Percentiles rank a stretch among this genome's conserved stretches.
Evolutionary conservation across 805 yeast genomes (phyloP).

Genomic region (Barnettozyma sucrosica): DNA sequence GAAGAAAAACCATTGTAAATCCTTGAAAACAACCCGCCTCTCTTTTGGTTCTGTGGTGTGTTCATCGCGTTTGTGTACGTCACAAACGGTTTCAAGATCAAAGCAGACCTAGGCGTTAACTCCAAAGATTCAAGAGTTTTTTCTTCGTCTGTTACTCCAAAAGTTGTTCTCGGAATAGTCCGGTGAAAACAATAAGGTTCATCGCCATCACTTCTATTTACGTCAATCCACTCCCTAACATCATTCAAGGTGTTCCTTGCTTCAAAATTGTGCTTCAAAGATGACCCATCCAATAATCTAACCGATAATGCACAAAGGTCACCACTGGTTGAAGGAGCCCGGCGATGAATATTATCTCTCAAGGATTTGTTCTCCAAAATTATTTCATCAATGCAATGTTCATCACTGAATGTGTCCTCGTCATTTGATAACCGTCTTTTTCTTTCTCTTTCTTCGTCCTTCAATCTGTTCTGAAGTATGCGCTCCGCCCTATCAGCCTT

Average conservation of each 20-base stretch:
- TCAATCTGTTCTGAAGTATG: conserved; percentile 18
- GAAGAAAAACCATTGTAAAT: conserved; percentile 30
- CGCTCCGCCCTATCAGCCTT: conserved; percentile 49
- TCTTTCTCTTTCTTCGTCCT: conserved; percentile 15
- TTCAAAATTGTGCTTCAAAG: conserved; percentile 46
- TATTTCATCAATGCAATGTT: conserved; percentile 21
- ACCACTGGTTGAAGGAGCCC: conserved; percentile 7
- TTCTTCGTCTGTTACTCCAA: conserved; percentile 56
- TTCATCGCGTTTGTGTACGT: conserved; percentile 27
- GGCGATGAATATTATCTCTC: conserved; percentile 19
- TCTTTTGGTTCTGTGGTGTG: conserved; percentile 13
- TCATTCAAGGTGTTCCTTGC: conserved; percentile 41
- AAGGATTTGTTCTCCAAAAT: conserved; percentile 16
- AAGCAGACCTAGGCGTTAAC: conserved; percentile 65
- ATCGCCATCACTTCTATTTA: conserved; percentile 41
- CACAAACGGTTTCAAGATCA: conserved; percentile 61
- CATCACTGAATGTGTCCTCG: conserved; percentile 26
- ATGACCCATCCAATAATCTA: conserved; percentile 61
- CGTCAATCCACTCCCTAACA: conserved; percentile 59
- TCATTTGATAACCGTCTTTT: conserved; percentile 19
- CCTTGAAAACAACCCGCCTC: conserved; percentile 27
- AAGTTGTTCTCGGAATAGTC: conserved; percentile 56
- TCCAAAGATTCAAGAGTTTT: conserved; percentile 47
- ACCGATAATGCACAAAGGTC: conserved; percentile 43
- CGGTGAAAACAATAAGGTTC: conserved; percentile 43